Evolutionary conservation across 202 grass and related monocot species (phyloP), one percentile per base, ranked within the genome.

Genomic region (Hordeum pubiflorum): DNA sequence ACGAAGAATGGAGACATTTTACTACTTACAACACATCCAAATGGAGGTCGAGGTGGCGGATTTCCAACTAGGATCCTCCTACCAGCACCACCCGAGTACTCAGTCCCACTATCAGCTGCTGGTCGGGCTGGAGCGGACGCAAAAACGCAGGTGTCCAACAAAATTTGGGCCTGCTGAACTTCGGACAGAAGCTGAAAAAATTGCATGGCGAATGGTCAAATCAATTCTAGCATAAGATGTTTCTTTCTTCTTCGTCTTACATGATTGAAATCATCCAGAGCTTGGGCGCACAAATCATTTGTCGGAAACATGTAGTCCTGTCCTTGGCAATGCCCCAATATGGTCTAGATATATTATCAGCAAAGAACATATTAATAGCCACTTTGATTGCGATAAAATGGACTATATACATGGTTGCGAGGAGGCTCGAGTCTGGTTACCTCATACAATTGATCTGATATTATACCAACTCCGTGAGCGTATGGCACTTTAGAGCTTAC

Each of bases 381-480:
- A 50, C 50, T 24, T 66, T 10, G 27, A 37, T n/a, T 54, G 23
- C 0, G 3, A 36, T 22, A 72, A 48, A 86, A 26, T 40, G 33
- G 21, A 38, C 11, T 14, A 21, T 22, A 8, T 26, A 61, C 14
- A 50, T 13, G 27, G 1, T 77, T 52, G 4, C 9, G 4, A 17
- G 15, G 15, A 8, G 21, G 4, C 21, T 43, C 36, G 10, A 15
- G 50, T 20, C 11, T 20, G 12, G 18, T 74, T 43, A 94, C 89
- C 92, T 91, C 86, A 29, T 82, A 94, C 7, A 94, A 14, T 54
- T 87, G 77, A 81, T 87, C 86, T 37, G 86, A 91, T 79, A 94
- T 94, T 32, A 94, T 87, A 52, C 87, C 89, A 46, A 94, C 12
- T 52, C 85, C 84, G 39, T 89, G 87, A 84, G 89, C 89, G 84